phyloP scores from a whole-genome alignment of 495 filamentous ascomycete species.

The Xeromyces bisporus region DNA sequence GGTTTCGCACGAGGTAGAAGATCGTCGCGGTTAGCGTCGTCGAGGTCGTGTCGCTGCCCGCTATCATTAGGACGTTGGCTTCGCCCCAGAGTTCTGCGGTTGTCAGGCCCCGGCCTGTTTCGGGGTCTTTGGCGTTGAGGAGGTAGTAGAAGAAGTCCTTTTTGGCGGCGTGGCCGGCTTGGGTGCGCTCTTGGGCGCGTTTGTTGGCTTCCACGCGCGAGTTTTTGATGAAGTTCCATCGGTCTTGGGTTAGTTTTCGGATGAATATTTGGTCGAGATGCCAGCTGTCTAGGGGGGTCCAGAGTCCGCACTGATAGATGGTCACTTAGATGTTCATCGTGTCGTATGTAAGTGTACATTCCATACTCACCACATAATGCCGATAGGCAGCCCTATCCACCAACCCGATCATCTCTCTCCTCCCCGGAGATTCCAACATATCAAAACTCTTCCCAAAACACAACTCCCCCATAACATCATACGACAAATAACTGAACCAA shows the following conservation, averaged over 20 bases:
- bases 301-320: slow-evolving; percentile 34
- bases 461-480: slow-evolving; percentile 35
- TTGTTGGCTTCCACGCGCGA: slow-evolving; percentile 38
- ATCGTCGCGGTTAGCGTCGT: slow-evolving; percentile 40
- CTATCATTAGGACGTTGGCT: slow-evolving; percentile 43
- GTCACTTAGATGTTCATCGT: too few species aligned
- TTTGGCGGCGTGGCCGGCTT: slow-evolving; percentile 36
- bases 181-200: slow-evolving; percentile 31
- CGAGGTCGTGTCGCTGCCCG: slow-evolving; percentile 42
- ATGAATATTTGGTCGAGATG: slow-evolving; percentile 43
- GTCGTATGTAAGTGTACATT: too few species aligned
- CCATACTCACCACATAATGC: slow-evolving; percentile 33
- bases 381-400: slow-evolving; percentile 35
- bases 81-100: slow-evolving; percentile 55
- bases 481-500: slow-evolving; percentile 37
- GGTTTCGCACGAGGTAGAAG: slow-evolving; percentile 44
- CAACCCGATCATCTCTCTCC: slow-evolving; percentile 27
- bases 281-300: slow-evolving; percentile 36
- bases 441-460: slow-evolving; percentile 38
- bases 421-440: slow-evolving; percentile 34
- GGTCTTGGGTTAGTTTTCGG: slow-evolving; percentile 35
- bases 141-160: slow-evolving; percentile 49
- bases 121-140: slow-evolving; percentile 38
- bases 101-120: slow-evolving; percentile 45
- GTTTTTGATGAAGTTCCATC: slow-evolving; percentile 45